Evolutionary conservation across 495 filamentous ascomycete species (phyloP).

Genomic region (Neurospora discreta): DNA sequence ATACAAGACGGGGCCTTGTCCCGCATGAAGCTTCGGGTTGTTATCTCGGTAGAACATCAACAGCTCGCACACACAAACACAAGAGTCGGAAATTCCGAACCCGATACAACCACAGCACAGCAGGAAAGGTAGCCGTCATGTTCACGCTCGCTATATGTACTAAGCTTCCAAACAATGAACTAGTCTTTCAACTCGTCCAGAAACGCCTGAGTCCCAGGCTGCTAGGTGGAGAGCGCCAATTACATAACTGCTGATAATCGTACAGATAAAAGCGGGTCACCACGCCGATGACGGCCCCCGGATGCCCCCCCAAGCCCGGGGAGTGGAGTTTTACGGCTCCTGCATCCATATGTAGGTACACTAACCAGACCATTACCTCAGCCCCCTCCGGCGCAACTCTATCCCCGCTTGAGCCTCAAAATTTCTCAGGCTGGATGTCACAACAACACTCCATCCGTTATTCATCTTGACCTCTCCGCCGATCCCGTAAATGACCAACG

Average conservation of each 20-base stretch:
- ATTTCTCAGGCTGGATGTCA: not conserved
- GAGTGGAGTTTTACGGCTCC: no score
- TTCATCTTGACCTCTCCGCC: not conserved
- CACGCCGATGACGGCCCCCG: not conserved
- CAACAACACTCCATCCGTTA: not conserved
- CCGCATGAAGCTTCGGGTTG: not conserved
- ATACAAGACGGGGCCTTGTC: not conserved
- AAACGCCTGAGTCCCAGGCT: not conserved
- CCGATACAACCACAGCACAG: not conserved
- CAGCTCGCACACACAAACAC: not conserved
- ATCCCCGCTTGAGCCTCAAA: not conserved
- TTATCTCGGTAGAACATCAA: not conserved
- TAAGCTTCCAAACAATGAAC: not conserved
- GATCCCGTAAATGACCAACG: not conserved
- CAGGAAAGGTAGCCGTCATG: not conserved
- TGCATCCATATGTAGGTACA: no score
- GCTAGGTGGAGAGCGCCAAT: not conserved
- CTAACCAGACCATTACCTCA: not conserved
- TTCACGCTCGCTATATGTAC: not conserved
- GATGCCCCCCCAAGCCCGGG: no score
- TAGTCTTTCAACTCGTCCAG: not conserved
- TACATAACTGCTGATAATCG: not conserved
- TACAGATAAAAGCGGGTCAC: not conserved
- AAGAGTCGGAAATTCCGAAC: not conserved
- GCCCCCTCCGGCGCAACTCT: not conserved